Conservation (phyloP, 2,329 filamentous ascomycete genomes). For the Cladobotryum protrusum region DNA sequence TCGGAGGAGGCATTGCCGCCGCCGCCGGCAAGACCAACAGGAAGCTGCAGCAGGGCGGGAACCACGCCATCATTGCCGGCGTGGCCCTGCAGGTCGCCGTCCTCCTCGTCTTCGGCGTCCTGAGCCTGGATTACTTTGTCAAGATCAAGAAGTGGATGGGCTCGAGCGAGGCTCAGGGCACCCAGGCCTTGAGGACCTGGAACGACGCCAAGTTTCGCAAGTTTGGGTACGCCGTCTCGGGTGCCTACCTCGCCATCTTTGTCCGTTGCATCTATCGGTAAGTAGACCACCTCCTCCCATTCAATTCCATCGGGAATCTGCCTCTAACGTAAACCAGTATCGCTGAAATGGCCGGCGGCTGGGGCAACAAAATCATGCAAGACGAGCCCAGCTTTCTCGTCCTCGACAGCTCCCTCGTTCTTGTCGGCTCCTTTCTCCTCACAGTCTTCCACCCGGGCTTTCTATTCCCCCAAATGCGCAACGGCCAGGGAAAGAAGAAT, state of each 20-base stretch:
- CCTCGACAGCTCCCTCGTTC: constrained; percentile 47
- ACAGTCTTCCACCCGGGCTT: constrained; percentile 49
- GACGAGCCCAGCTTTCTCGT: constrained; percentile 54
- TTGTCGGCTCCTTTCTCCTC: constrained; percentile 43
- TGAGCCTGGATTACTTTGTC: constrained; percentile 40
- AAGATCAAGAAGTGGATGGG: constrained; percentile 35
- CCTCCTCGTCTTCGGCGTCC: constrained; percentile 38
- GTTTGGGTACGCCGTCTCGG: constrained; percentile 39
- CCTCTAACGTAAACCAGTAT: constrained; percentile 34
- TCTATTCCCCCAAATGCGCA: constrained; percentile 50
- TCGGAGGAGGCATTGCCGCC: constrained; percentile 51
- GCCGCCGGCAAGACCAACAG: constrained; percentile 35
- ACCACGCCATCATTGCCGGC: constrained; percentile 48
- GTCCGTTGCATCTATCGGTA: constrained; percentile 51
- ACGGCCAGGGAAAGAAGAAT: constrained; percentile 18
- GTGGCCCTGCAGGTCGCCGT: constrained; percentile 49
- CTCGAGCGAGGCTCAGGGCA: constrained; percentile 20
- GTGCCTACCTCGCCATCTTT: constrained; percentile 40
- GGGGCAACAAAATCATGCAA: constrained; percentile 58
- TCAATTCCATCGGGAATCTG: constrained; percentile 1
- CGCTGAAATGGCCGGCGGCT: constrained; percentile 58
- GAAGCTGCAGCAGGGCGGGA: constrained; percentile 38
- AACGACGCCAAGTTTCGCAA: constrained; percentile 34
- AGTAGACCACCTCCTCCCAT: constrained; percentile 12
- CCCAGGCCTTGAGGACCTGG: constrained; percentile 35